Evolutionary conservation across 345 rosid genomes (phyloP).

Genomic region (Barbarea vulgaris): DNA sequence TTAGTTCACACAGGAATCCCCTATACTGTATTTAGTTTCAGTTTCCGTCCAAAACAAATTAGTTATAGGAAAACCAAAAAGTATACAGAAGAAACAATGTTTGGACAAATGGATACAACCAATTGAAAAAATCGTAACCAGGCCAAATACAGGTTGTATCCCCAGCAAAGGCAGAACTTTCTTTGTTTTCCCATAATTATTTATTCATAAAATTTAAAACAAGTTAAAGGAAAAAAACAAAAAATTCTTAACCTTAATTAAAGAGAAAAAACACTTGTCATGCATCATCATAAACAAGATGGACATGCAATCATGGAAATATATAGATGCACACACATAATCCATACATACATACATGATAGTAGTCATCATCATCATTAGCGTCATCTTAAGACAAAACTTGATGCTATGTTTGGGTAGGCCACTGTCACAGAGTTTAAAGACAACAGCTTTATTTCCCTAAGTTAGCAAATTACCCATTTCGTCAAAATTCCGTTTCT

Average conservation of each 20-base stretch:
- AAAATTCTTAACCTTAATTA: not conserved
- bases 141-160: constrained; percentile 25
- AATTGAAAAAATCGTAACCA: not conserved
- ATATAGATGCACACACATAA: not conserved
- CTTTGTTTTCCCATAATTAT: constrained; percentile 12
- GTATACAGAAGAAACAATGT: not conserved
- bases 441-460: constrained; percentile 35
- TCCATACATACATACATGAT: not conserved
- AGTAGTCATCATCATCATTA: not conserved
- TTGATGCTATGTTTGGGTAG: constrained; percentile 37
- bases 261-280: constrained; percentile 16
- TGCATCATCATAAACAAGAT: constrained; percentile 15
- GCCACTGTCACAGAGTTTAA: constrained; percentile 36
- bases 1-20: not conserved
- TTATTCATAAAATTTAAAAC: not conserved
- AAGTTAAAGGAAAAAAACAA: not conserved
- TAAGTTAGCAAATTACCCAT: constrained; percentile 31
- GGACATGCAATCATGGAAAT: not conserved
- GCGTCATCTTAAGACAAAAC: constrained; percentile 15
- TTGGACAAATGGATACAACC: constrained; percentile 7
- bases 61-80: not conserved
- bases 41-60: not conserved
- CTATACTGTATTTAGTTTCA: not conserved
- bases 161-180: constrained; percentile 31
- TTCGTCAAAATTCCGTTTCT: constrained; percentile 39